Evolutionary conservation across 306 rosid species (phyloP).

Genomic region (Vicia sativa): DNA sequence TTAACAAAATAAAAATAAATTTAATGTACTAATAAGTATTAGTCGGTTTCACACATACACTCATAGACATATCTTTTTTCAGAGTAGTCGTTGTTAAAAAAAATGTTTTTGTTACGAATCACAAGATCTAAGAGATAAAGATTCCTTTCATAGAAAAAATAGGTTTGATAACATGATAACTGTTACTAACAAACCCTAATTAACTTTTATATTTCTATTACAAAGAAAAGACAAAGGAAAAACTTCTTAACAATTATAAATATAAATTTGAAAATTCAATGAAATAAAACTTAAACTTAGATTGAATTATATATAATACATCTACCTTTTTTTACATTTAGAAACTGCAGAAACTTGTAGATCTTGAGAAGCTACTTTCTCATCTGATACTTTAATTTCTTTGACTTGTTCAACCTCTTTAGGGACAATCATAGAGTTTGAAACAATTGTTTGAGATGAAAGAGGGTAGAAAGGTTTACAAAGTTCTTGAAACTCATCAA

Average conservation of each 20-base stretch:
- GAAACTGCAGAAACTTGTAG: conserved; percentile 33
- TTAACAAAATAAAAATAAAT: no score
- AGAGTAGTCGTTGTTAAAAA: no score
- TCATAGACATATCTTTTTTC: no score
- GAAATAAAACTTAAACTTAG: not conserved
- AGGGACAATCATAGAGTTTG: conserved; percentile 47
- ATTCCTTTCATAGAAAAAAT: not conserved
- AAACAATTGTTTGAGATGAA: conserved; percentile 43
- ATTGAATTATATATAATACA: not conserved
- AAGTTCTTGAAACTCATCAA: conserved; percentile 63
- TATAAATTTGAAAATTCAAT: not conserved
- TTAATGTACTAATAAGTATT: no score
- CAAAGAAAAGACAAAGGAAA: not conserved
- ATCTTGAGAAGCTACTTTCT: conserved; percentile 35
- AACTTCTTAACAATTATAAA: not conserved
- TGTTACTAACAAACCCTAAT: no score
- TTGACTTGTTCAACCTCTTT: conserved; percentile 34
- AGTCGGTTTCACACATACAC: no score
- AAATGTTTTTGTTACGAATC: no score
- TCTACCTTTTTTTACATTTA: conserved; percentile 54
- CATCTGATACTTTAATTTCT: conserved; percentile 31
- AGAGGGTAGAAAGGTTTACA: conserved; percentile 62
- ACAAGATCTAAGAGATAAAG: not conserved
- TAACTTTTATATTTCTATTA: no score
- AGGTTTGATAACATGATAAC: not conserved